These are phyloP conservation scores for Fusarium burgessii DNA, from an alignment of 2,329 filamentous ascomycete genomes.

Conservation along the genomic window DNA sequence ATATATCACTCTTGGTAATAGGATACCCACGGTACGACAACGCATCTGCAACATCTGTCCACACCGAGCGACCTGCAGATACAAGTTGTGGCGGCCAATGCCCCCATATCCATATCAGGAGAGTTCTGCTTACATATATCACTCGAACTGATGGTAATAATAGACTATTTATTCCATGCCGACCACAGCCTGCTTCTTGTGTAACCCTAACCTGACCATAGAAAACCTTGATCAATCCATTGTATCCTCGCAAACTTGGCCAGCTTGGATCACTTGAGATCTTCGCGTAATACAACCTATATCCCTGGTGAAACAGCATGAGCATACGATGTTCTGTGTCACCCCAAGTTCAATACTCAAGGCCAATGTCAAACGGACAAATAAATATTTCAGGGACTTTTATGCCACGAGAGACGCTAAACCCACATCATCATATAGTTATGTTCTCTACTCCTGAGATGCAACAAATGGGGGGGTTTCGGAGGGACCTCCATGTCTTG, in stretches of 20 bases:
- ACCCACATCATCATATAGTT: not conserved
- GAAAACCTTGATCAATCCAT: not conserved
- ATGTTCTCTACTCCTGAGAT: not conserved
- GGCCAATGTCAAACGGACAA: not conserved
- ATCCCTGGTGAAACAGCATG: slow-evolving; percentile 11
- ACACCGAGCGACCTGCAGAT: slow-evolving; percentile 38
- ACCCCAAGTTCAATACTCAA: not conserved
- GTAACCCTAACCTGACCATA: slow-evolving; percentile 14
- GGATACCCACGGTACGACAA: slow-evolving; percentile 19
- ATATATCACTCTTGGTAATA: slow-evolving; percentile 18
- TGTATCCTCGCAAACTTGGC: slow-evolving; percentile 23
- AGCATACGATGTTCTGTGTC: slow-evolving; percentile 17
- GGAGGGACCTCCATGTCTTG: not conserved
- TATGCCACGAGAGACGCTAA: slow-evolving; percentile 23
- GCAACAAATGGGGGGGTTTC: not conserved
- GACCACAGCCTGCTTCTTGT: slow-evolving; percentile 12
- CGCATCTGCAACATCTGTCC: slow-evolving; percentile 18
- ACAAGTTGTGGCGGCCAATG: slow-evolving; percentile 13
- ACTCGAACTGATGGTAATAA: not conserved
- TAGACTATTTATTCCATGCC: not conserved
- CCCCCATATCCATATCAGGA: slow-evolving; percentile 27
- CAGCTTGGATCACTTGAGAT: slow-evolving; percentile 28
- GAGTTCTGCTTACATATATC: slow-evolving; percentile 23
- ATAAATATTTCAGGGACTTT: slow-evolving; percentile 3
- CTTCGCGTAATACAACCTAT: not conserved